phyloP scores from a whole-genome alignment of 495 filamentous ascomycete genomes.

The Talaromyces liani region DNA sequence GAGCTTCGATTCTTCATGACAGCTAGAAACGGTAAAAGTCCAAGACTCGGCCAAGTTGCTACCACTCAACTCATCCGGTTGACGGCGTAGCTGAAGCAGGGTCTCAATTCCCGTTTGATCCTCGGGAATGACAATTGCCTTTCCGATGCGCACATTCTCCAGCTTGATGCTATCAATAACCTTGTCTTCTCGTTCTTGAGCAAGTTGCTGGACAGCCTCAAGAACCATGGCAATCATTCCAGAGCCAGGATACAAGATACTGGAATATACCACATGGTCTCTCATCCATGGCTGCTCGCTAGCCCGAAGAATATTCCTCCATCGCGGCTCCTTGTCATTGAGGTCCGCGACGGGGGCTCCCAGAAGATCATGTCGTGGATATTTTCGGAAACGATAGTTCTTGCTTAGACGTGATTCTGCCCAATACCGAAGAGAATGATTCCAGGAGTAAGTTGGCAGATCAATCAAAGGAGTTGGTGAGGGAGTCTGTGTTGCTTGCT shows the following conservation, averaged over 20 bases:
- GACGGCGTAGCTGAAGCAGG: neutral
- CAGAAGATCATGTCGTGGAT: slow-evolving; percentile 22
- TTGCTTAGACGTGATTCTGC: slow-evolving; percentile 23
- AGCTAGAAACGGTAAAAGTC: neutral
- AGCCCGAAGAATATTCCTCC: slow-evolving; percentile 24
- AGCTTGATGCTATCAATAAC: neutral
- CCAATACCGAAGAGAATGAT: slow-evolving; percentile 26
- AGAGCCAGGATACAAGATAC: slow-evolving; percentile 23
- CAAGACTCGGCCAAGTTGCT: neutral
- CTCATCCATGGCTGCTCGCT: slow-evolving; percentile 27
- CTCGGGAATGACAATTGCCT: neutral
- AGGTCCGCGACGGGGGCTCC: slow-evolving; percentile 19
- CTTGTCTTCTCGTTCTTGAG: neutral
- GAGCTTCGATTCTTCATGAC: neutral
- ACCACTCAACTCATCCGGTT: neutral
- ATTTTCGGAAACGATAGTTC: slow-evolving; percentile 17
- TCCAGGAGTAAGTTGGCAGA: slow-evolving; percentile 28
- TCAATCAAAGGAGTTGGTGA: slow-evolving; percentile 11
- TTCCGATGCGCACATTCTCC: neutral
- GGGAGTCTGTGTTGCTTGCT: neutral
- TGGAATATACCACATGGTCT: slow-evolving; percentile 20
- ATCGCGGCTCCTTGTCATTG: slow-evolving; percentile 21
- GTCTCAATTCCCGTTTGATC: neutral
- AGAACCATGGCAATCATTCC: slow-evolving; percentile 29
- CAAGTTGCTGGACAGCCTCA: slow-evolving; percentile 16